Evolutionary conservation across 257 asterid genomes (phyloP), one percentile per base, ranked within the genome.

Genomic region (Fraxinus americana): DNA sequence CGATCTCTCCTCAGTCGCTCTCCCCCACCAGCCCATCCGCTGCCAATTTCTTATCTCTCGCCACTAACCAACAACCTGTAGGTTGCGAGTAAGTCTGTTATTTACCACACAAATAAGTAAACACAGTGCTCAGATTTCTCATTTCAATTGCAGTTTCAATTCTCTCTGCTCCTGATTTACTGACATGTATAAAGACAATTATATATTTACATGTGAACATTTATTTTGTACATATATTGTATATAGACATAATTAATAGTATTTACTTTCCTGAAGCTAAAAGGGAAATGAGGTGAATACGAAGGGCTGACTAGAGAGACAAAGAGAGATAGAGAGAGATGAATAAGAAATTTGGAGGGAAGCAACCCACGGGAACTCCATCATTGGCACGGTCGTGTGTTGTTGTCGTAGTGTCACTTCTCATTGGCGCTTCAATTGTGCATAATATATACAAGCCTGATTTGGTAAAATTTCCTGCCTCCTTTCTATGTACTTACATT

Each of bases 361-460:
- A 86, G 83, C 83, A 14, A 34, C 90, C 91, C 69, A 91, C 92
- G 17, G 97, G 97, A 70, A 92, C 97, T 8, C 97, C 97, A 74
- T 92, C 98, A 68, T 29, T 94, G 80, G 93, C 93, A 5, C 86
- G 92, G 98, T 94, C 97, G 11, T 78, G 86, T 84, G 87, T 74
- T 17, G 92, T 94, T 43, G 92, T 89, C 1, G 85, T 92, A 5
- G 89, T 87, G 21, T 94, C 97, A 3, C 96, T 94, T 48, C 94
- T 94, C 73, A 84, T 86, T 85, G 97, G 96, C 21, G 97, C 98
- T 80, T 92, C 97, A 27, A 5, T 92, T 12, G 96, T 94, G 67
- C 97, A 91, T 82, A 91, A 88, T 65, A 73, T 89, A 73, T 92
- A 84, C 91, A 92, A 94, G 85, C 97, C 97, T 69, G 87, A 92